A percentile compares a stretch with the other conserved stretches of the same genome.
Evolutionary conservation across 2,329 filamentous ascomycete genomes (phyloP).

Genomic region (Lomentospora prolificans): DNA sequence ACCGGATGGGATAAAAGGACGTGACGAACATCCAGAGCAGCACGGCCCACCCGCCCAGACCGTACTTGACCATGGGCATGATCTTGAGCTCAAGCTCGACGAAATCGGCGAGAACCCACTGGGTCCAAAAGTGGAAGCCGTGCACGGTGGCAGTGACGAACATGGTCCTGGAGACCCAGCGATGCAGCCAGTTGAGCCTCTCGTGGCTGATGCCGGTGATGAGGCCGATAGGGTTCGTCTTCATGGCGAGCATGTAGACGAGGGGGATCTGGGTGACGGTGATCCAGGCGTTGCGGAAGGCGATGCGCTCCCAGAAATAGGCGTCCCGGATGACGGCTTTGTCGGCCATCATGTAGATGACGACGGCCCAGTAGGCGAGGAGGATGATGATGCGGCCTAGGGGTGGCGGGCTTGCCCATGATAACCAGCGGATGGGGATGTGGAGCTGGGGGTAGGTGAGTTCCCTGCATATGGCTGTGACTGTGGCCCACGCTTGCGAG

Average conservation of each 20-base stretch:
- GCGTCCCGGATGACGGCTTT: constrained; percentile 39
- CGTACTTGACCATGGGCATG: constrained; percentile 57
- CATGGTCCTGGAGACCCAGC: constrained; percentile 62
- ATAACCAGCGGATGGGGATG: constrained; percentile 32
- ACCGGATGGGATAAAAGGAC: constrained; percentile 53
- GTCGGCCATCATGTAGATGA: constrained; percentile 47
- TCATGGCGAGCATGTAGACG: constrained; percentile 51
- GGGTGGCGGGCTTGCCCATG: constrained; percentile 49
- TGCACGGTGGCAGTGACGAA: constrained; percentile 59
- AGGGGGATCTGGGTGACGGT: constrained; percentile 55
- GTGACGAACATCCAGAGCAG: constrained; percentile 56
- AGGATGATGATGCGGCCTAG: constrained; percentile 46
- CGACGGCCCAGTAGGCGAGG: constrained; percentile 46
- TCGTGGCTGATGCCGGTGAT: constrained; percentile 57
- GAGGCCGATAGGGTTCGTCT: constrained; percentile 48
- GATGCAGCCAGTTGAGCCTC: constrained; percentile 62
- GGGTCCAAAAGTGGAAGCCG: constrained; percentile 57
- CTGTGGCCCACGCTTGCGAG: constrained; percentile 46
- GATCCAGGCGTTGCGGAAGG: constrained; percentile 59
- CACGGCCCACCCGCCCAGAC: constrained; percentile 56
- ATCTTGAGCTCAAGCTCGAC: constrained; percentile 47
- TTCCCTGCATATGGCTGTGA: constrained; percentile 48
- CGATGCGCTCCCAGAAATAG: constrained; percentile 54
- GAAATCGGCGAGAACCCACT: constrained; percentile 52
- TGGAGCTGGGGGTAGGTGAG: constrained; percentile 45